phyloP scores from a whole-genome alignment of 1,284 basidiomycete species.

The Cerrena zonata region DNA sequence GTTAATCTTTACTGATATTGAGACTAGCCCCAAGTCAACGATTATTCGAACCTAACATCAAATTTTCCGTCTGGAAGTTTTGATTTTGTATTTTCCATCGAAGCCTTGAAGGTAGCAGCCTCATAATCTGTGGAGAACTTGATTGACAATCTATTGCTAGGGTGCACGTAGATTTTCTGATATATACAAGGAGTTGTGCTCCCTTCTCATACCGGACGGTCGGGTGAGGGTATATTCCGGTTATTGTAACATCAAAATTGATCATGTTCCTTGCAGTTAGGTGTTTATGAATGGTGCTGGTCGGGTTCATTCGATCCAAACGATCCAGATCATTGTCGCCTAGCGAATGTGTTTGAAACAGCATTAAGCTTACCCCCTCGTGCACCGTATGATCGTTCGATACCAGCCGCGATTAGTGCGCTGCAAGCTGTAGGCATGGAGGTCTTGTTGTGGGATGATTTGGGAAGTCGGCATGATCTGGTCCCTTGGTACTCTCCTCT shows the following conservation, averaged over 20 bases:
- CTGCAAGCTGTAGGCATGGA: not conserved
- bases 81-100: not conserved
- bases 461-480: not conserved
- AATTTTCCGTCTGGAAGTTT: not conserved
- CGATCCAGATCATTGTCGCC: not conserved
- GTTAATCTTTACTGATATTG: not conserved
- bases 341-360: not conserved
- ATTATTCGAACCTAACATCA: not conserved
- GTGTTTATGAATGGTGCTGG: conserved; percentile 2
- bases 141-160: not conserved
- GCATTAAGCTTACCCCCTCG: not conserved
- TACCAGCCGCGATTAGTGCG: not conserved
- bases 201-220: not conserved
- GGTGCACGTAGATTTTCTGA: not conserved
- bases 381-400: not conserved
- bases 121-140: not conserved
- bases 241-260: not conserved
- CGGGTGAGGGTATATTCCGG: not conserved
- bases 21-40: not conserved
- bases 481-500: not conserved
- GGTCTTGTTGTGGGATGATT: not conserved
- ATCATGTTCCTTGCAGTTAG: not conserved
- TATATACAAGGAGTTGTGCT: not conserved
- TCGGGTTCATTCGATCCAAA: not conserved
- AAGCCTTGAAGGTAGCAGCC: not conserved